A percentile compares a stretch with the other conserved stretches of the same genome.
Evolutionary conservation across 257 asterid genomes (phyloP).

Genomic region (Rhazya stricta): DNA sequence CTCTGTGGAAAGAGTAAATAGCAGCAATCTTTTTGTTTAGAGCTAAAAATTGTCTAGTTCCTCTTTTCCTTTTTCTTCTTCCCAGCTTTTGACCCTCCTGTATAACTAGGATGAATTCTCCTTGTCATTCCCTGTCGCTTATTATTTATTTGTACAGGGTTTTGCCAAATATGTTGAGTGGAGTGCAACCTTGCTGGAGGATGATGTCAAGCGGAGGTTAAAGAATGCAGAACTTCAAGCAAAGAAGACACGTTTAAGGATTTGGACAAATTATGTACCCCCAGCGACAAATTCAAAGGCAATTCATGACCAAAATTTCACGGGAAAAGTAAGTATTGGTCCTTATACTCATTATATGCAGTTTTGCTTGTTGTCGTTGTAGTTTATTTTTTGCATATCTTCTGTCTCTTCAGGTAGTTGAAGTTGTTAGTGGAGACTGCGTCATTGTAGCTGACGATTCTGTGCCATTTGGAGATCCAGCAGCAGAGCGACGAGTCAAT

Average conservation of each 20-base stretch:
- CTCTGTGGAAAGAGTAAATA: neutral
- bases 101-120: neutral
- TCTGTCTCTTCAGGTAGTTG: constrained; percentile 65
- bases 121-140: neutral
- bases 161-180: constrained; percentile 83
- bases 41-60: neutral
- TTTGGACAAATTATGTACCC: constrained; percentile 85
- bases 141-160: constrained; percentile 41
- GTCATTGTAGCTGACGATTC: constrained; percentile 86
- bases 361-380: constrained; percentile 6
- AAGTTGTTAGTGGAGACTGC: constrained; percentile 91
- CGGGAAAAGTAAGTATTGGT: constrained; percentile 63
- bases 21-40: neutral
- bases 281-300: constrained; percentile 89
- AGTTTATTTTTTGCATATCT: neutral
- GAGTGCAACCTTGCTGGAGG: constrained; percentile 85
- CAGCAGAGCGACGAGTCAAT: constrained; percentile 91
- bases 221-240: constrained; percentile 88
- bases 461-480: constrained; percentile 83
- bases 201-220: constrained; percentile 62
- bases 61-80: neutral
- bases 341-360: constrained; percentile 1
- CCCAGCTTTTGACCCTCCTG: neutral
- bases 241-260: constrained; percentile 65
- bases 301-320: constrained; percentile 90